These are phyloP conservation scores for Chaetomium tenue DNA, from an alignment of 495 filamentous ascomycete species.

Conservation along the genomic window DNA sequence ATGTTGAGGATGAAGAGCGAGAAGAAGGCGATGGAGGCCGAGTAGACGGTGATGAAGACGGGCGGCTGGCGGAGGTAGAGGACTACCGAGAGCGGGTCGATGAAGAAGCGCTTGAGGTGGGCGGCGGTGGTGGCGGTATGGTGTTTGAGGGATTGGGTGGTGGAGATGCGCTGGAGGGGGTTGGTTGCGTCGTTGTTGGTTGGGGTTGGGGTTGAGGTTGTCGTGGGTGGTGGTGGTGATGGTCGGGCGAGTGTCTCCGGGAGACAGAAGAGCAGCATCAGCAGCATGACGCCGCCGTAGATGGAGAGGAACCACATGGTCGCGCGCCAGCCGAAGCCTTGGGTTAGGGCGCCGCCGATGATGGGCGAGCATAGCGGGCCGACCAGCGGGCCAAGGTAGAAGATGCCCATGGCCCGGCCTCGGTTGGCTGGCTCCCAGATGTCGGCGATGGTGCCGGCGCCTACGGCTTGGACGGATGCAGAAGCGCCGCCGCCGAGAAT, in stretches of 20 bases:
- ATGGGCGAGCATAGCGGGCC: constrained; percentile 85
- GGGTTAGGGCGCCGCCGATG: constrained; percentile 72
- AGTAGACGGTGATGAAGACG: constrained; percentile 76
- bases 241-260: constrained; percentile 62
- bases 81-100: constrained; percentile 79
- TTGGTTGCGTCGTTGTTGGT: not conserved
- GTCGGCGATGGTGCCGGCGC: constrained; percentile 89
- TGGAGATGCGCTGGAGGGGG: constrained; percentile 51
- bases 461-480: constrained; percentile 87
- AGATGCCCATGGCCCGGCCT: constrained; percentile 86
- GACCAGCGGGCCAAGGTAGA: constrained; percentile 85
- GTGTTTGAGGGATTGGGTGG: constrained; percentile 58
- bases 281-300: constrained; percentile 65
- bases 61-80: constrained; percentile 78
- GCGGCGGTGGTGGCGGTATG: constrained; percentile 54
- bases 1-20: constrained; percentile 87
- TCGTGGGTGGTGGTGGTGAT: constrained; percentile 3
- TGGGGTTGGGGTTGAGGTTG: not conserved
- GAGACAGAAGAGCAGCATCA: constrained; percentile 63
- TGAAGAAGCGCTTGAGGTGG: constrained; percentile 61
- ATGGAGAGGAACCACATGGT: constrained; percentile 84
- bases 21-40: constrained; percentile 77
- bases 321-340: constrained; percentile 74
- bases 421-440: constrained; percentile 81
- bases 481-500: constrained; percentile 78